These are phyloP conservation scores for Fusarium albosuccineum DNA, from an alignment of 2,329 filamentous ascomycete genomes.

Conservation along the genomic window DNA sequence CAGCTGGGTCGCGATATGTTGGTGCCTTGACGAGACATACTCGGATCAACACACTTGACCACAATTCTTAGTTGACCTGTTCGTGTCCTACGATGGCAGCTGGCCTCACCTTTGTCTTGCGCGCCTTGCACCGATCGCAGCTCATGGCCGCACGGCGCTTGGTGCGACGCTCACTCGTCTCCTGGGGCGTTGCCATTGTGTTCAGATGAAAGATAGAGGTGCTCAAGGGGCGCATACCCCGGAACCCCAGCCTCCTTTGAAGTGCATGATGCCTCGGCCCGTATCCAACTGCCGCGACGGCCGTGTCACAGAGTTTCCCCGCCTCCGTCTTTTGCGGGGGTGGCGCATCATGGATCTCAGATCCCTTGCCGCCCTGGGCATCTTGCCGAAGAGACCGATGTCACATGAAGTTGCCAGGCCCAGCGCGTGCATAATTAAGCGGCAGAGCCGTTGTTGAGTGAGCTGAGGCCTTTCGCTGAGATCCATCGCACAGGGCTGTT, in stretches of 20 bases:
- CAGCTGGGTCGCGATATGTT: background rate
- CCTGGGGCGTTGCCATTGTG: conserved; percentile 11
- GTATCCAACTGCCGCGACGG: conserved; percentile 18
- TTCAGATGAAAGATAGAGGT: background rate
- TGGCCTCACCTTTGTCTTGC: conserved; percentile 20
- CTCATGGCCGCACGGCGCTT: conserved; percentile 24
- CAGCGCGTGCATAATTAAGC: conserved; percentile 3
- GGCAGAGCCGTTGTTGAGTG: background rate
- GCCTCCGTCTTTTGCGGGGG: conserved; percentile 16
- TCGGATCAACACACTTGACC: conserved; percentile 20
- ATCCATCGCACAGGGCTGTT: background rate
- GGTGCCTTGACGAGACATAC: conserved; percentile 1
- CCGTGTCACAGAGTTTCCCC: conserved; percentile 8
- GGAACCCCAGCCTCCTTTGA: background rate
- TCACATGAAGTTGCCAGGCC: conserved; percentile 7
- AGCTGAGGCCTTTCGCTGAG: background rate
- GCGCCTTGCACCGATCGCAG: conserved; percentile 19
- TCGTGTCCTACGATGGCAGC: background rate
- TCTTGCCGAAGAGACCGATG: background rate
- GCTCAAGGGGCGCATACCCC: too few relatives aligned
- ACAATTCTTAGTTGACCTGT: background rate
- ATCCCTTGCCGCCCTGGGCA: conserved; percentile 5
- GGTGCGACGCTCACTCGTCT: conserved; percentile 9
- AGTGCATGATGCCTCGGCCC: background rate
- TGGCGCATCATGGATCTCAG: conserved; percentile 16